Conservation (phyloP, 257 asterid species). For the Przewalskia tangutica region DNA sequence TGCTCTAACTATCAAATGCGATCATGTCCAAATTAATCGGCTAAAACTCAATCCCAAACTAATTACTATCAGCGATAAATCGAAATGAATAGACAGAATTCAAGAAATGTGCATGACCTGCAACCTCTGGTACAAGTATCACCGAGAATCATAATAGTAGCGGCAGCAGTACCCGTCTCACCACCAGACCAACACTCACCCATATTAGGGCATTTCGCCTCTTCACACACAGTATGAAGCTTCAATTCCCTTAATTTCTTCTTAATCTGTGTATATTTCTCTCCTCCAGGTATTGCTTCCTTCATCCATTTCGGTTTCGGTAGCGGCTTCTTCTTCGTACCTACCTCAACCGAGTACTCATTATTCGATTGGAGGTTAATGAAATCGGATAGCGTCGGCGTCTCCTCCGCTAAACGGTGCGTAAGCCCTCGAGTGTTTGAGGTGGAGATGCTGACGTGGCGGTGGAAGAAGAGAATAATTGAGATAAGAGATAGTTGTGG, state of each 20-base stretch:
- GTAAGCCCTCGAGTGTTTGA: conserved; percentile 62
- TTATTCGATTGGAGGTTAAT: conserved; percentile 46
- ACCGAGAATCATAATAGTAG: conserved; percentile 95
- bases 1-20: not conserved
- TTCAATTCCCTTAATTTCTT: conserved; percentile 81
- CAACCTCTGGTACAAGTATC: conserved; percentile 97
- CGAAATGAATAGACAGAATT: not conserved
- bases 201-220: conserved; percentile 95
- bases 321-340: conserved; percentile 87
- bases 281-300: conserved; percentile 96
- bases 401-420: conserved; percentile 69
- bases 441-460: conserved; percentile 32
- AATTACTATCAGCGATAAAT: not conserved
- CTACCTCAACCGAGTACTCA: conserved; percentile 84
- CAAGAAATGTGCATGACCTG: conserved; percentile 38
- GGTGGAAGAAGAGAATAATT: conserved; percentile 28
- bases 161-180: conserved; percentile 96
- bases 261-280: conserved; percentile 84
- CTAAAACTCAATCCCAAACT: not conserved
- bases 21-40: not conserved
- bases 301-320: conserved; percentile 99
- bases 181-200: conserved; percentile 99
- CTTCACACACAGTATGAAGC: conserved; percentile 92
- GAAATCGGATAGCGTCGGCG: conserved; percentile 56
- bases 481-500: conserved; percentile 25